Conservation (phyloP, 2,329 filamentous ascomycete species). For the Epichloe elymi region DNA sequence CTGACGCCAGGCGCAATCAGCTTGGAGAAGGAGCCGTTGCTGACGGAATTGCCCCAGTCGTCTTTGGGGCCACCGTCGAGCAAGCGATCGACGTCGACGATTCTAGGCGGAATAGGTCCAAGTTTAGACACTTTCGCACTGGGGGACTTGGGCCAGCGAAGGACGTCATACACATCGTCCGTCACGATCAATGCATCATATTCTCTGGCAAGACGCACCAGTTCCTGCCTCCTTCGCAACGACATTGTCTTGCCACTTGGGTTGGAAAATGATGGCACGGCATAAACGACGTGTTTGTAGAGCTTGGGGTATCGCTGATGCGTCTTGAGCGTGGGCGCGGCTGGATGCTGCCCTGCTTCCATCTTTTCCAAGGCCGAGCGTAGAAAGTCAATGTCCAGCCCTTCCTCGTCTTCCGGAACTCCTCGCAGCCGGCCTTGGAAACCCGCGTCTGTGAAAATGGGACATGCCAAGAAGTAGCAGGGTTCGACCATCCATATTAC, state of each 20-base stretch:
- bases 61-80: conserved; percentile 1
- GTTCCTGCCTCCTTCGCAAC: conserved; percentile 46
- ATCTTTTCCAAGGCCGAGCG: conserved; percentile 17
- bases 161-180: conserved; percentile 90
- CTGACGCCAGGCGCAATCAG: conserved; percentile 68
- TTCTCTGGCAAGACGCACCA: conserved; percentile 65
- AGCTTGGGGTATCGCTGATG: conserved; percentile 38
- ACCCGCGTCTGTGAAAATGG: conserved; percentile 73
- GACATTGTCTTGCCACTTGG: conserved; percentile 78
- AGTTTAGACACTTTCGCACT: conserved; percentile 56
- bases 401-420: conserved; percentile 65
- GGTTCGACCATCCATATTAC: conserved; percentile 73
- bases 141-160: conserved; percentile 53
- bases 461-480: conserved; percentile 71
- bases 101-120: conserved; percentile 44
- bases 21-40: conserved; percentile 87
- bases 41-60: conserved; percentile 69
- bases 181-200: conserved; percentile 72
- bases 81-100: conserved; percentile 2
- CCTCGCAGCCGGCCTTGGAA: conserved; percentile 54
- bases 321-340: conserved; percentile 7
- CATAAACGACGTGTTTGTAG: conserved; percentile 80
- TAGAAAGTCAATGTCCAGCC: conserved; percentile 51
- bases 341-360: conserved; percentile 13
- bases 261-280: conserved; percentile 79